phyloP scores from a whole-genome alignment of 176 grass and related monocot species.

The Ensete ventricosum region DNA sequence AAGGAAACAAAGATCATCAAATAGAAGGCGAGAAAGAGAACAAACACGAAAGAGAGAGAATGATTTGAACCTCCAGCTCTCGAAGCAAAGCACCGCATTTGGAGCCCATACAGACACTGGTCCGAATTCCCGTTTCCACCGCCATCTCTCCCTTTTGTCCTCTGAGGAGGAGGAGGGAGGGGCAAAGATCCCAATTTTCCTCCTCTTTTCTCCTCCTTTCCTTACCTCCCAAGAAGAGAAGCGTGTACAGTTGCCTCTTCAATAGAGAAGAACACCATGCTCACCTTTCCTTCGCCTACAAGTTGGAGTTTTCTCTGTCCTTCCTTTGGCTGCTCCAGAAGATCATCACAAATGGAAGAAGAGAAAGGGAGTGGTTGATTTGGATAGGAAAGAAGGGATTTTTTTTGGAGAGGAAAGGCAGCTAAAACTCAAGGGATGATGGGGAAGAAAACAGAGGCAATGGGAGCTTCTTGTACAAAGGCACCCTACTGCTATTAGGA shows the following conservation, averaged over 20 bases:
- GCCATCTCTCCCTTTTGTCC: neutral
- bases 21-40: neutral
- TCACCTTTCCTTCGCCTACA: neutral
- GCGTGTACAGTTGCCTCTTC: neutral
- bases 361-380: neutral
- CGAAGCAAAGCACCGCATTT: neutral
- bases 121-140: neutral
- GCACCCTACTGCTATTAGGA: no score
- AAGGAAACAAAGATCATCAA: no score
- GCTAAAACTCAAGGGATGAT: no score
- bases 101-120: neutral
- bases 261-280: neutral
- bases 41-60: neutral
- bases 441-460: no score
- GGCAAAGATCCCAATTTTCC: conserved; percentile 4
- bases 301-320: neutral
- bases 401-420: no score
- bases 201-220: neutral
- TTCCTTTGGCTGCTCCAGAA: neutral
- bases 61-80: conserved; percentile 4
- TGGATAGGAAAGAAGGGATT: neutral
- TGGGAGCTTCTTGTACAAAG: no score
- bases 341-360: neutral
- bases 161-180: neutral
- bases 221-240: neutral